Evolutionary conservation across 306 rosid genomes (phyloP).

Genomic region (Pyrus bretschneideri): DNA sequence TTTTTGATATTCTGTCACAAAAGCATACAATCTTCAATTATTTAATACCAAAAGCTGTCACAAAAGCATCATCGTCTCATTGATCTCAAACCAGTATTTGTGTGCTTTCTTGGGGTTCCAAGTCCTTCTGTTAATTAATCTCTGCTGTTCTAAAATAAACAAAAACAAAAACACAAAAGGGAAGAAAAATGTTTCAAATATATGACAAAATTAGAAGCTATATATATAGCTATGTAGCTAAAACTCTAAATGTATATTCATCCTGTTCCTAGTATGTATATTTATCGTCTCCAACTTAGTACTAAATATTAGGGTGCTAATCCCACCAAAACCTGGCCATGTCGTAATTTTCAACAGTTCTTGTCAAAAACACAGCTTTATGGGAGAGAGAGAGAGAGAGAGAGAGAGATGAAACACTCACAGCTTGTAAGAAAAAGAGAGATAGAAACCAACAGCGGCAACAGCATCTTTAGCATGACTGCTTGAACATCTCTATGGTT

Average conservation of each 20-base stretch:
- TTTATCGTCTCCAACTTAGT: neutral
- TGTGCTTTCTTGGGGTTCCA: conserved; percentile 8
- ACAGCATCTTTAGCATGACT: conserved; percentile 13
- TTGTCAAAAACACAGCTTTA: neutral
- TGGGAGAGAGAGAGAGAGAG: neutral
- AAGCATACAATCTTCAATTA: neutral
- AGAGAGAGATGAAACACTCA: neutral
- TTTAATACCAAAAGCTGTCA: neutral
- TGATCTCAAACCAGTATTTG: neutral
- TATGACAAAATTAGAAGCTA: neutral
- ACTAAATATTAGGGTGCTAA: neutral
- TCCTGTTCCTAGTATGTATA: neutral
- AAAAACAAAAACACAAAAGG: neutral
- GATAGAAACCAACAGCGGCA: conserved; percentile 4
- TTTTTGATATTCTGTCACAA: neutral
- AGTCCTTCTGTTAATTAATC: neutral
- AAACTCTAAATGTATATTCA: neutral
- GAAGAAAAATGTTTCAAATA: neutral
- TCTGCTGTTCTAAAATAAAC: neutral
- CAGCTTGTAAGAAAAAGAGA: neutral
- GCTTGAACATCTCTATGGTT: conserved; percentile 10
- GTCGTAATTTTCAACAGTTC: neutral
- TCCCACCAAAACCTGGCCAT: neutral
- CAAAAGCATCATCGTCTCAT: neutral
- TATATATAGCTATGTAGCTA: neutral